Evolutionary conservation across 257 asterid genomes (phyloP).

Genomic region (Plantago elongata): DNA sequence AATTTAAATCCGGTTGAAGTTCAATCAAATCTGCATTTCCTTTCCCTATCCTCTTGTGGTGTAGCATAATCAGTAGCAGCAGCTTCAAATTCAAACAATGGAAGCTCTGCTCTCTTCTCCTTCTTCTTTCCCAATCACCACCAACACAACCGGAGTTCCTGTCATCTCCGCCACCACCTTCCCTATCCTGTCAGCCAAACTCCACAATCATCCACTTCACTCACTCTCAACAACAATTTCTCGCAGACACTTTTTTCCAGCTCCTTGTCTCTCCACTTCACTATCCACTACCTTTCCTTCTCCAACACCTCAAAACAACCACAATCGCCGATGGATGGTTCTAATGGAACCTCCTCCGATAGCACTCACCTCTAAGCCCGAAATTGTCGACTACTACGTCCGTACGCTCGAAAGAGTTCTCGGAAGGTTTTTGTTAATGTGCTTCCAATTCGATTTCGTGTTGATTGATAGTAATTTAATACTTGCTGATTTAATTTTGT

Average conservation of each 20-base stretch:
- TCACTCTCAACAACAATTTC: constrained; percentile 15
- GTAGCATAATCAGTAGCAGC: not conserved
- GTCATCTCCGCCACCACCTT: constrained; percentile 18
- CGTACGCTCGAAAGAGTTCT: constrained; percentile 52
- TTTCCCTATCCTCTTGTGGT: not conserved
- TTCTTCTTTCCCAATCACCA: constrained; percentile 30
- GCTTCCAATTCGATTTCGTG: constrained; percentile 4
- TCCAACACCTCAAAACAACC: not conserved
- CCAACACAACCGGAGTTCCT: constrained; percentile 17
- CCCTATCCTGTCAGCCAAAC: constrained; percentile 27
- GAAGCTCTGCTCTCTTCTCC: constrained; percentile 28
- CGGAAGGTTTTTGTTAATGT: constrained; percentile 45
- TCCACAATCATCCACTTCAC: constrained; percentile 22
- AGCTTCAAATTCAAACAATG: constrained; percentile 17
- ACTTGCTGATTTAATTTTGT: not conserved
- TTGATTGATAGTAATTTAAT: not conserved
- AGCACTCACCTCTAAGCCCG: constrained; percentile 39
- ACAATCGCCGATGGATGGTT: constrained; percentile 69
- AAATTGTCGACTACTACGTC: constrained; percentile 67
- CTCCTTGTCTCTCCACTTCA: constrained; percentile 24
- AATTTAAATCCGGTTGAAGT: too few relatives aligned
- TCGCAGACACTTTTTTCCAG: constrained; percentile 11
- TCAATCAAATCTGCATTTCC: not conserved
- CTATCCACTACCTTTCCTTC: constrained; percentile 18
- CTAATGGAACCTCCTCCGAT: constrained; percentile 54